Evolutionary conservation across 2,329 filamentous ascomycete genomes (phyloP), one percentile per base, ranked within the genome.

Genomic region (Curvularia spicifera): DNA sequence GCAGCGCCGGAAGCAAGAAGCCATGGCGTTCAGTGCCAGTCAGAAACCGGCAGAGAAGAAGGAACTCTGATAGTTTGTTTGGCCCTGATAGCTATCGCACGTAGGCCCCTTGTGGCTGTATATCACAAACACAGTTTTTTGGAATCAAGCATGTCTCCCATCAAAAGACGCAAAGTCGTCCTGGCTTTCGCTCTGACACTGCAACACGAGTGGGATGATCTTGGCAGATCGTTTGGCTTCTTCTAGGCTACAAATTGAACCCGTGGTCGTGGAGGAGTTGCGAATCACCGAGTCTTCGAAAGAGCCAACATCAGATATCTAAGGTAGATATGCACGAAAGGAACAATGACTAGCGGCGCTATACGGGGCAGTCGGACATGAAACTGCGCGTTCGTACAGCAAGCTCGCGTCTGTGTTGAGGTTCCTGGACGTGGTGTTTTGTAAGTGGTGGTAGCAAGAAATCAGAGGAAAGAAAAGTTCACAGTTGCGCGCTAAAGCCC

Each of bases 161-260:
- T 84, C 83, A 85, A 85, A 86, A 89, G 91, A 94, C 91, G 90
- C 91, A 93, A 89, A 86, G 84, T 87, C 86, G 84, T 92, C 90
- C 91, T 88, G 75, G 89, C 88, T 80, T 80, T 78, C 78, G 87
- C 88, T 90, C 84, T 78, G 85, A 90, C 83, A 85, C 87, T 93
- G 91, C 91, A 94, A 93, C 91, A 94, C 91, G 89, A 91, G 87
- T 88, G 90, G 92, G 90, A 91, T 87, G 83, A 89, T 88, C 89
- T 91, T 91, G 89, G 89, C 88, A 91, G 89, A 88, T 89, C 84
- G 83, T 87, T 88, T 80, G 71, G 84, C 81, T 89, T 84, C 75
- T 74, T 94, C 82, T 94, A 86, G 91, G 91, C 90, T 85, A 81
- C 80, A 90, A 87, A 87, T 87, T 93, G 94, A 91, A 94, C 91